phyloP scores from a whole-genome alignment of 345 rosid species.

The Laguncularia racemosa region DNA sequence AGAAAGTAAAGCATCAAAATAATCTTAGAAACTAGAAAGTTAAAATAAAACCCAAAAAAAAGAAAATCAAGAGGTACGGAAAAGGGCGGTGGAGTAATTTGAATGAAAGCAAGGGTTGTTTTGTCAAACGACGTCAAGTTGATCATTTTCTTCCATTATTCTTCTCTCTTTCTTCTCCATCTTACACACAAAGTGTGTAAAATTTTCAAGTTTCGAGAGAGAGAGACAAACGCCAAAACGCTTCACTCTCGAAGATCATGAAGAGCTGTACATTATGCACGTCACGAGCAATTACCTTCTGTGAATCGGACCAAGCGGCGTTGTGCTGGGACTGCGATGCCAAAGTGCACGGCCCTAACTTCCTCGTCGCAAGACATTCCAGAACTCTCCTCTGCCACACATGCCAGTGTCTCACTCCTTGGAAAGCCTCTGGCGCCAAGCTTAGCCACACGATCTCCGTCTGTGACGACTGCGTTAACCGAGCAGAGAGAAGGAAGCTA shows the following conservation, averaged over 20 bases:
- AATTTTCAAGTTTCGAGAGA: neutral
- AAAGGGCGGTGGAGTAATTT: neutral
- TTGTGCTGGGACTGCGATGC: slow-evolving; percentile 72
- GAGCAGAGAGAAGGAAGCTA: slow-evolving; percentile 5
- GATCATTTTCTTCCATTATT: neutral
- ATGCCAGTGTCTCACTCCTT: slow-evolving; percentile 45
- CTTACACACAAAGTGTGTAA: too few species aligned
- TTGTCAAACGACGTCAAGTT: neutral
- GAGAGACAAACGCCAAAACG: neutral
- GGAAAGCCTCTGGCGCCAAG: slow-evolving; percentile 54
- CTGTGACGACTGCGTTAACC: slow-evolving; percentile 31
- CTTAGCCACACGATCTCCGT: slow-evolving; percentile 48
- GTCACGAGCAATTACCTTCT: slow-evolving; percentile 40
- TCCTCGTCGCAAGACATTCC: slow-evolving; percentile 60
- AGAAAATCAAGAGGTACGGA: neutral
- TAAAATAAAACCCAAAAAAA: neutral
- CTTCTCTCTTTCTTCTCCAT: neutral
- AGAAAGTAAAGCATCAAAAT: too few species aligned
- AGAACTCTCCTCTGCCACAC: slow-evolving; percentile 47
- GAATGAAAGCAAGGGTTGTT: neutral
- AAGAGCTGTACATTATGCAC: slow-evolving; percentile 58
- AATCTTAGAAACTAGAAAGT: too few species aligned
- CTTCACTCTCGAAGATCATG: slow-evolving; percentile 13
- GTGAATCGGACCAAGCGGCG: slow-evolving; percentile 63
- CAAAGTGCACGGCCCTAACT: slow-evolving; percentile 67